These are phyloP conservation scores for Monilinia fructigena DNA, from an alignment of 2,329 filamentous ascomycete genomes.

Conservation along the genomic window DNA sequence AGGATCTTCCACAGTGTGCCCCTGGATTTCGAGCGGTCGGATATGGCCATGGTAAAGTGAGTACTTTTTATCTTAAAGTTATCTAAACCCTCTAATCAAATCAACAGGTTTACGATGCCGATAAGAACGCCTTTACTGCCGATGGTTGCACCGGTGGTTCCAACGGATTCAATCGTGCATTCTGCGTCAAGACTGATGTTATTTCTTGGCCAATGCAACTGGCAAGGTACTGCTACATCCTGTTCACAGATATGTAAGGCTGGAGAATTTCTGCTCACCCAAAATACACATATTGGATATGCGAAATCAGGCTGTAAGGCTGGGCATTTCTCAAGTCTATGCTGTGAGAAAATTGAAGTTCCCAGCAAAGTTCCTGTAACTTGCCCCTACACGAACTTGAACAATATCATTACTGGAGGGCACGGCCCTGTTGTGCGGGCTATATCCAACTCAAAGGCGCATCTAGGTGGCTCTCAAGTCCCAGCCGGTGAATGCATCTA, in stretches of 20 bases:
- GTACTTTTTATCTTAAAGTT: not conserved
- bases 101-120: slow-evolving; percentile 3
- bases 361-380: not conserved
- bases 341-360: not conserved
- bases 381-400: slow-evolving; percentile 1
- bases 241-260: not conserved
- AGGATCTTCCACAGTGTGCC: not conserved
- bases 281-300: slow-evolving; percentile 4
- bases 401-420: not conserved
- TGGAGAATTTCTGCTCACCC: not conserved
- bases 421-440: not conserved
- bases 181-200: not conserved
- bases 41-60: slow-evolving; percentile 2
- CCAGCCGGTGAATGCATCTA: not conserved
- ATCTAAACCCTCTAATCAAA: not conserved
- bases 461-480: not conserved
- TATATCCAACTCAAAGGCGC: not conserved
- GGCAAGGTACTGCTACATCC: not conserved
- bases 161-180: not conserved
- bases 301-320: not conserved
- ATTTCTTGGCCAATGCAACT: not conserved
- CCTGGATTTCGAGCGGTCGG: not conserved
- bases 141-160: not conserved
- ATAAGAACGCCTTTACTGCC: not conserved
- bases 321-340: not conserved